These are phyloP conservation scores for Dactylorhiza incarnata DNA, from an alignment of 106 monocot genomes.

Conservation along the genomic window DNA sequence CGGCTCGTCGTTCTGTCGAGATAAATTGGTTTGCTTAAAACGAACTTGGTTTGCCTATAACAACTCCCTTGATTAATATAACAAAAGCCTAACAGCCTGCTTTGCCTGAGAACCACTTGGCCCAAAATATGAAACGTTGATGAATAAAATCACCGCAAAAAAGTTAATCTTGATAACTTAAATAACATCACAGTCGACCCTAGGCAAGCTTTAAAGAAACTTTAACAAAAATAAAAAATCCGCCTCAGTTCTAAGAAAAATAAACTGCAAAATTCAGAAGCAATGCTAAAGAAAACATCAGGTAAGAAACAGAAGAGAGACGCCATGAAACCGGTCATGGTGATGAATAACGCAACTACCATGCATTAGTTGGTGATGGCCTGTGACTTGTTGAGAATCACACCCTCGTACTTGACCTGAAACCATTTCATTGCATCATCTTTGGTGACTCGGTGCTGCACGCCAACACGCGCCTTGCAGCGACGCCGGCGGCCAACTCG, in stretches of 20 bases:
- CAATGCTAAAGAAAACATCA: background rate
- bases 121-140: too few relatives aligned
- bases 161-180: too few relatives aligned
- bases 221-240: background rate
- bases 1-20: too few relatives aligned
- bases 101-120: too few relatives aligned
- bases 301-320: background rate
- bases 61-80: too few relatives aligned
- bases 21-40: too few relatives aligned
- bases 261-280: background rate
- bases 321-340: background rate
- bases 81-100: too few relatives aligned
- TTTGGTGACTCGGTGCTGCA: slow-evolving; percentile 65
- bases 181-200: too few relatives aligned
- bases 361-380: slow-evolving; percentile 5
- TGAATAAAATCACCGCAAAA: too few relatives aligned
- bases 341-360: background rate
- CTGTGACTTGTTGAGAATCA: slow-evolving; percentile 74
- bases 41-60: too few relatives aligned
- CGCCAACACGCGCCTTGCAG: slow-evolving; percentile 55
- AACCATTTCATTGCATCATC: slow-evolving; percentile 87
- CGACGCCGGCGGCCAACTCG: slow-evolving; percentile 48
- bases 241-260: background rate
- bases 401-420: slow-evolving; percentile 80
- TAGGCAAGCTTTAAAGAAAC: too few relatives aligned